Evolutionary conservation across 108 stramenopile genomes (phyloP), one percentile per base, ranked within the genome.

Genomic region (Fragilaria crotonensis): DNA sequence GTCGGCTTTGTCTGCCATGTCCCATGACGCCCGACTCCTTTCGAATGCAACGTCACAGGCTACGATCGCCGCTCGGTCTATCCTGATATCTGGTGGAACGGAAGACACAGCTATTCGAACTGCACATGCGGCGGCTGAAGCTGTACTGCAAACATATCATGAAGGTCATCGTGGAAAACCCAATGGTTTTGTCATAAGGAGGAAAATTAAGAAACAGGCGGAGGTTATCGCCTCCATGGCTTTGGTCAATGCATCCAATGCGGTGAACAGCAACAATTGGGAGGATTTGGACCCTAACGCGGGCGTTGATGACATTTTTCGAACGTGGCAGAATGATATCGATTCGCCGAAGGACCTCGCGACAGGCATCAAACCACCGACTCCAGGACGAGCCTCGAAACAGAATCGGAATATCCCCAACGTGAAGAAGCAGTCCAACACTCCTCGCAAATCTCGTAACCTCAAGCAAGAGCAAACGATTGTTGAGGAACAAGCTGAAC

Each of bases 181-280:
- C 7, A 58, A 52, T 14, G 54, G 55, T 49, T 60, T 58, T 18
- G 58, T 44, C 47, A 25, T 36, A 52, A 30, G 33, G 33, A 64
- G 75, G 19, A 73, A 73, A 41, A 47, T 57, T 0, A 81, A 76
- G 47, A 62, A 63, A 49, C 68, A 73, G 54, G 75, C 80, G 11
- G 68, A 76, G 30, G 59, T 81, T 20, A 65, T 81, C 30, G 80
- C 80, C 27, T 73, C 75, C 19, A 76, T 81, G 71, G 80, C 80
- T 11, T 27, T 76, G 0, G 52, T 59, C 4, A 33, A 67, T 30
- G 75, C 63, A 51, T 32, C 53, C 17, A 52, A 46, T 25, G 49
- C 29, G 30, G 48, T 69, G 18, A 30, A 45, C 60, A 50, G 14
- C 36, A 41, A 41, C 14, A 7, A 41, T 7, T 41, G 36, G 36